A percentile compares a stretch with the other conserved stretches of the same genome.
These are phyloP conservation scores for Talaromyces sp. DNA, from an alignment of 2,329 filamentous ascomycete genomes.

Conservation along the genomic window DNA sequence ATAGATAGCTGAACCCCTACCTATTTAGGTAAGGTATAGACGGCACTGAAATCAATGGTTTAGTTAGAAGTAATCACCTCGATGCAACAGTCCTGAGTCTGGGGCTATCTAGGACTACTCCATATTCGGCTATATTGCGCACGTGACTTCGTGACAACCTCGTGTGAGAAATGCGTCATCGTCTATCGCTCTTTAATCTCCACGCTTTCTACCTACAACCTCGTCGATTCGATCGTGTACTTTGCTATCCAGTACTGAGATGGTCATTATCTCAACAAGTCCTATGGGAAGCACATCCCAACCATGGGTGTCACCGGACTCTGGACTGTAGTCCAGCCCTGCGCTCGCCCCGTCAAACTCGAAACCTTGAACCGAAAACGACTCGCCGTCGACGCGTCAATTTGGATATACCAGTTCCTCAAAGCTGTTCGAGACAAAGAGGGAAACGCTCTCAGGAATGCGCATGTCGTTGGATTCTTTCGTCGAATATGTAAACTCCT, in stretches of 20 bases:
- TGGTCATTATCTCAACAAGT: background rate
- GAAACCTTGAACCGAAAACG: slow-evolving; percentile 95
- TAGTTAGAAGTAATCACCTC: too few relatives aligned
- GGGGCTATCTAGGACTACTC: background rate
- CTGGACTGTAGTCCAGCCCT: slow-evolving; percentile 94
- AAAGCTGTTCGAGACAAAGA: slow-evolving; percentile 99
- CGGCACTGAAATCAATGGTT: too few relatives aligned
- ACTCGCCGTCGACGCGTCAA: slow-evolving; percentile 94
- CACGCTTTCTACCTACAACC: background rate
- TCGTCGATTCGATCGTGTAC: too few relatives aligned
- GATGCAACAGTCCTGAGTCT: too few relatives aligned
- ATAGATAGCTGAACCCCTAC: too few relatives aligned
- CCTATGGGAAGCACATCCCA: slow-evolving; percentile 10
- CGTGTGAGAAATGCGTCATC: slow-evolving; percentile 14
- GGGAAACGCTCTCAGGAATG: slow-evolving; percentile 92
- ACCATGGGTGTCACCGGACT: slow-evolving; percentile 95
- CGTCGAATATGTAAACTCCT: slow-evolving; percentile 95
- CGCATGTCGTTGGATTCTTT: slow-evolving; percentile 96
- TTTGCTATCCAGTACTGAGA: background rate
- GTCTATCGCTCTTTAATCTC: background rate
- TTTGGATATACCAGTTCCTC: slow-evolving; percentile 99
- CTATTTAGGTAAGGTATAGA: too few relatives aligned
- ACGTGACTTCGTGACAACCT: slow-evolving; percentile 18
- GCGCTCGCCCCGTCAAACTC: slow-evolving; percentile 91
- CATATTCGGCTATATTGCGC: slow-evolving; percentile 1